Evolutionary conservation across 129 eudicot species (phyloP).

Genomic region (Gnaphalium uliginosum): DNA sequence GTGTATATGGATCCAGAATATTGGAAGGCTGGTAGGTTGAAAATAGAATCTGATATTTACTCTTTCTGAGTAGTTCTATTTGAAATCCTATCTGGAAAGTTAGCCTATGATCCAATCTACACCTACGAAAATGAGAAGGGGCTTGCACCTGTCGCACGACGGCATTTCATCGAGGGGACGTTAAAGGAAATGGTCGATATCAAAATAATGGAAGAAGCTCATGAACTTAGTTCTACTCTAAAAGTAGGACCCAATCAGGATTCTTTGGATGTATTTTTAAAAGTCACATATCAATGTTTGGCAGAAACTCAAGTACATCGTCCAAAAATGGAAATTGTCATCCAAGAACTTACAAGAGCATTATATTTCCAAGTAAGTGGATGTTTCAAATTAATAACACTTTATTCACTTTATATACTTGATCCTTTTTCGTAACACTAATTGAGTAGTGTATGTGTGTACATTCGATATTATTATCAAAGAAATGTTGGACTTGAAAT

Average conservation of each 20-base stretch:
- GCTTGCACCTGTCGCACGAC: background rate
- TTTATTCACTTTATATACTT: background rate
- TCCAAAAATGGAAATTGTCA: conserved; percentile 5
- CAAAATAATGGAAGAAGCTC: conserved; percentile 4
- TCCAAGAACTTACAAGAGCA: background rate
- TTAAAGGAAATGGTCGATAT: background rate
- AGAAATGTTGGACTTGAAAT: background rate
- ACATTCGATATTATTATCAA: background rate
- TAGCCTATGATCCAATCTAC: conserved; percentile 9
- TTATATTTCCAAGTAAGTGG: conserved; percentile 1
- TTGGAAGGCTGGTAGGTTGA: background rate
- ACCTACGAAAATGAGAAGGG: background rate
- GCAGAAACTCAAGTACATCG: background rate
- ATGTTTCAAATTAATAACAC: too few relatives aligned
- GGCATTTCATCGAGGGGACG: too few relatives aligned
- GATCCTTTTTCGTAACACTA: background rate
- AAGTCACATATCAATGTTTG: background rate
- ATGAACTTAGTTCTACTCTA: background rate
- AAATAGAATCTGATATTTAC: background rate
- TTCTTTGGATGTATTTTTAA: background rate
- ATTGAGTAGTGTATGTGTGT: background rate
- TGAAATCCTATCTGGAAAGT: background rate
- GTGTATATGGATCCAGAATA: background rate
- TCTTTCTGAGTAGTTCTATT: conserved; percentile 9
- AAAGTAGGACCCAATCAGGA: background rate